A percentile compares a stretch with the other conserved stretches of the same genome.
phyloP scores from a whole-genome alignment of 352 stramenopile species.

The Globisporangium radiosum region DNA sequence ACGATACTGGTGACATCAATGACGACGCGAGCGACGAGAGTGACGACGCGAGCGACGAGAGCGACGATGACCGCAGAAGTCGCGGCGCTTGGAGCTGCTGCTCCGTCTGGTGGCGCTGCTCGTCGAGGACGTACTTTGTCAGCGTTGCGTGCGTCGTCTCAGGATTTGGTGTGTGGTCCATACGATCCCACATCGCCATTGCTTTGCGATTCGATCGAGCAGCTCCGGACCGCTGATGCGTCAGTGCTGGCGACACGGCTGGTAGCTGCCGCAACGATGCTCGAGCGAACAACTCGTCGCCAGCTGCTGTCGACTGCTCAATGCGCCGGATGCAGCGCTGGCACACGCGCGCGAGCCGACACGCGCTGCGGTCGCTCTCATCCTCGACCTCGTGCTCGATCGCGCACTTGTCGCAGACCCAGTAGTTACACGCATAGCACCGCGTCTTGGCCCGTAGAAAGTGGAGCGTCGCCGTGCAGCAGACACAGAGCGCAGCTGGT shows the following conservation, averaged over 20 bases:
- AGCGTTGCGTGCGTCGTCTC: slow-evolving; percentile 15
- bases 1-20: background rate
- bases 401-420: slow-evolving; percentile 45
- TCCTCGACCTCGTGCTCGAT: slow-evolving; percentile 32
- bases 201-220: too few species aligned
- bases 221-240: background rate
- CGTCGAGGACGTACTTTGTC: slow-evolving; percentile 33
- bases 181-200: too few species aligned
- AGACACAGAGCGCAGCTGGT: slow-evolving; percentile 28
- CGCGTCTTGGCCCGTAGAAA: slow-evolving; percentile 23
- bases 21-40: background rate
- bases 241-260: too few species aligned
- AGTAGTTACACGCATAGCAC: slow-evolving; percentile 42
- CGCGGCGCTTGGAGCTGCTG: background rate
- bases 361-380: slow-evolving; percentile 19
- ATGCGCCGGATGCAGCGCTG: slow-evolving; percentile 38
- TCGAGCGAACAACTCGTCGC: too few species aligned
- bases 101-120: background rate
- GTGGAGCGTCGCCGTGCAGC: slow-evolving; percentile 32
- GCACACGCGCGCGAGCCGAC: slow-evolving; percentile 22
- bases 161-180: background rate
- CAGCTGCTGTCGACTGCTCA: slow-evolving; percentile 19
- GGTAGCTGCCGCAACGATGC: too few species aligned
- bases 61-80: slow-evolving; percentile 3
- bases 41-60: background rate